phyloP scores from a whole-genome alignment of 345 rosid species.

The Gossypium sturtianum region DNA sequence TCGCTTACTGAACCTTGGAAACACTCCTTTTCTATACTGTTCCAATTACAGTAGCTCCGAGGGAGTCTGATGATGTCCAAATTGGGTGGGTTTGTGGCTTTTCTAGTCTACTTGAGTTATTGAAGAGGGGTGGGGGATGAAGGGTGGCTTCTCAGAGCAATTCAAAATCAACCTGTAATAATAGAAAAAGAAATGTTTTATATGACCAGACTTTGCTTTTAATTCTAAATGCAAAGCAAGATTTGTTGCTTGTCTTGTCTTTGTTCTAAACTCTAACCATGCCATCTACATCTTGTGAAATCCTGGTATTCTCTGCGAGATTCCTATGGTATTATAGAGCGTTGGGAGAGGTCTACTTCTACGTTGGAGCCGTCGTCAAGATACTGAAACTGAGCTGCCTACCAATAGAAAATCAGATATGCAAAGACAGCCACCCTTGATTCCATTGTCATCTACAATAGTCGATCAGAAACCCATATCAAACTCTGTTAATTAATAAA shows the following conservation, averaged over 20 bases:
- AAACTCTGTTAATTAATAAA: no score
- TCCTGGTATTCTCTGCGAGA: no score
- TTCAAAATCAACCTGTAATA: constrained; percentile 4
- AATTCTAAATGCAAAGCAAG: neutral
- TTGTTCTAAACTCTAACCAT: neutral
- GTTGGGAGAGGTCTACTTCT: no score
- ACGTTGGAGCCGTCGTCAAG: no score
- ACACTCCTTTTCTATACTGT: constrained; percentile 2
- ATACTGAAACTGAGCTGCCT: no score
- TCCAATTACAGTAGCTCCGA: neutral
- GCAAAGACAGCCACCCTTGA: no score
- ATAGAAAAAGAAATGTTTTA: neutral
- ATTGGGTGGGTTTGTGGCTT: neutral
- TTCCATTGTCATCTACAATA: no score
- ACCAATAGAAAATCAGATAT: no score
- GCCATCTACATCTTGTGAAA: neutral
- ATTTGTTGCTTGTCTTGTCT: neutral
- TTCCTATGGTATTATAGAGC: no score
- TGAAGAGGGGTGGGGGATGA: neutral
- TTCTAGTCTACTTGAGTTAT: neutral
- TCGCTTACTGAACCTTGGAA: neutral
- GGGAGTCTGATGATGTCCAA: neutral
- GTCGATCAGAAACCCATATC: no score
- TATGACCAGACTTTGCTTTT: neutral
- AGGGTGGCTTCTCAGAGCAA: neutral